Base-by-base conservation (phyloP, 2,329 filamentous ascomycete genomes). In the Trichoderma brevicompactum region DNA sequence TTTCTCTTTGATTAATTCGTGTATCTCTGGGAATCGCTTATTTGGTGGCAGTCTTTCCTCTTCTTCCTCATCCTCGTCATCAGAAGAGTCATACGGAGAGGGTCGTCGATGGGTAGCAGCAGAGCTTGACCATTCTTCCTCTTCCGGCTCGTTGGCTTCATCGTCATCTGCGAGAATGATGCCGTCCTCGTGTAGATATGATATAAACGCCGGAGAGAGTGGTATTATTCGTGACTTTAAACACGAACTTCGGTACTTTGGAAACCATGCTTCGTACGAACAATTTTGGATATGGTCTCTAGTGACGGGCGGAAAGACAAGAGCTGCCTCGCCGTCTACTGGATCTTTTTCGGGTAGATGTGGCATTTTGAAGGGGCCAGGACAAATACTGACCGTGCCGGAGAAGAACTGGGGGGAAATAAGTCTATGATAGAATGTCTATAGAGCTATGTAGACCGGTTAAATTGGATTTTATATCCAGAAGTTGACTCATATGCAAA, bases 211-310 rank as follows among this genome's bases (percentile, higher is more conserved):
- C 3, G 83, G 76, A 0, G 90, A 85, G 6, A 99, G 84, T 1
- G 91, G 89, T 59, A 99, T 89, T 46, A 96, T 88, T 36, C 91
- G 87, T 2, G 94, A 93, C 80, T 94, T 95, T 49, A 96, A 91
- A 40, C 92, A 93, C 54, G 92, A 85, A 7, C 87, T 82, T 66
- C 92, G 89, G 75, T 96, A 97, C 84, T 86, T 89, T 54, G 91
- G 87, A 73, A 97, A 92, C 95, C 95, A 99, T 67, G 85, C 87
- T 75, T 97, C 91, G 77, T 96, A 97, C 48, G 95, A 96, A 79
- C 94, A 99, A 78, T 97, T 91, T 63, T 97, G 81, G 67, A 99
- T 96, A 74, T 99, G 94, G 53, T 90, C 87, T 74, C 89, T 91
- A 38, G 89, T 92, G 65, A 97, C 86, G 1, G 92, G 92, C 19